Conservation (phyloP, 1,284 basidiomycete species). For the Xerocomus nothofagi region DNA sequence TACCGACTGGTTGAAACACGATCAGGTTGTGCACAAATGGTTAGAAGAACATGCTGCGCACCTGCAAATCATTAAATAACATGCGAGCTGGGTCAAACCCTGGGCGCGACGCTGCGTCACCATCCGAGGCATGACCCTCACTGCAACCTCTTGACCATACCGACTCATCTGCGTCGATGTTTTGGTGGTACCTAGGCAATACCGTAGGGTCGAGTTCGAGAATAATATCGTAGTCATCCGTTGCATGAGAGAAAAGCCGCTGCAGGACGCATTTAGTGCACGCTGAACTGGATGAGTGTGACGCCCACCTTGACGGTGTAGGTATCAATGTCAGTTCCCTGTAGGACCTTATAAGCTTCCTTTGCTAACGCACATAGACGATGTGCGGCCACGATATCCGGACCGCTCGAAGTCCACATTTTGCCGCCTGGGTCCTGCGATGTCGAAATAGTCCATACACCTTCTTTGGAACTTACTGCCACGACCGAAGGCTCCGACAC, state of each 20-base stretch:
- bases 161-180: slow-evolving; percentile 49
- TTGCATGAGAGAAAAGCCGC: slow-evolving; percentile 83
- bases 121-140: slow-evolving; percentile 51
- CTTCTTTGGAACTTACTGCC: slow-evolving; percentile 39
- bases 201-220: slow-evolving; percentile 69
- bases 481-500: slow-evolving; percentile 16
- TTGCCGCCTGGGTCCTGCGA: slow-evolving; percentile 75
- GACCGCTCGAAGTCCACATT: slow-evolving; percentile 71
- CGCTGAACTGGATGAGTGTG: background rate
- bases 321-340: slow-evolving; percentile 20
- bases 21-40: background rate
- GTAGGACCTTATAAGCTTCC: slow-evolving; percentile 55
- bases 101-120: slow-evolving; percentile 43
- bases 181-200: slow-evolving; percentile 75
- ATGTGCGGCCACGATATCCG: slow-evolving; percentile 68
- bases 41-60: slow-evolving; percentile 35
- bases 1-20: slow-evolving; percentile 49
- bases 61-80: slow-evolving; percentile 72
- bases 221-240: slow-evolving; percentile 84
- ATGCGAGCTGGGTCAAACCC: slow-evolving; percentile 82
- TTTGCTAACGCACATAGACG: slow-evolving; percentile 71
- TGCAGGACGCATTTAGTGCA: slow-evolving; percentile 33
- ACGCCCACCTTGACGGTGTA: slow-evolving; percentile 55
- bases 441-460: slow-evolving; percentile 83
- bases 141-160: slow-evolving; percentile 45